A percentile compares a stretch with the other conserved stretches of the same genome.
phyloP scores from a whole-genome alignment of 306 rosid species.

The Dryas drummondii region DNA sequence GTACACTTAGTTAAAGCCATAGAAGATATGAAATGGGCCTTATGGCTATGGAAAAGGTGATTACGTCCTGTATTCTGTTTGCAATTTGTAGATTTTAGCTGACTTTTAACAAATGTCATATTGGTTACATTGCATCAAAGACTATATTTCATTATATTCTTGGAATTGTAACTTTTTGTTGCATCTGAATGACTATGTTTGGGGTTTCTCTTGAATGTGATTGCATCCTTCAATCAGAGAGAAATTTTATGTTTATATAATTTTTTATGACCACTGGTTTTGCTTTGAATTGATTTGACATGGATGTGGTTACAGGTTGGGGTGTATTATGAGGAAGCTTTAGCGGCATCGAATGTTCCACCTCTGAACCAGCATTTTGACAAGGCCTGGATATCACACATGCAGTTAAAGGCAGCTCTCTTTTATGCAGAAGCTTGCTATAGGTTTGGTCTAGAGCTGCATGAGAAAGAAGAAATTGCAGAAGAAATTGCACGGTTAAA shows the following conservation, averaged over 20 bases:
- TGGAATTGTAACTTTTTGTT: neutral
- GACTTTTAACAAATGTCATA: neutral
- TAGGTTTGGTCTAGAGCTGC: constrained; percentile 79
- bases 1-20: neutral
- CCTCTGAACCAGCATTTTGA: constrained; percentile 90
- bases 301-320: constrained; percentile 67
- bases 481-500: constrained; percentile 86
- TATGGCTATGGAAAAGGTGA: neutral
- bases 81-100: neutral
- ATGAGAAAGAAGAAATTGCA: constrained; percentile 90
- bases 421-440: constrained; percentile 89
- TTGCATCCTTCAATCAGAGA: neutral
- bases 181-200: neutral
- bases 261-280: constrained; percentile 2
- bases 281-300: constrained; percentile 21
- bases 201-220: neutral
- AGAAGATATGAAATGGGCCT: neutral
- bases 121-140: neutral
- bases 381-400: constrained; percentile 80
- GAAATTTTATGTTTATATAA: neutral
- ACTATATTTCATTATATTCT: neutral
- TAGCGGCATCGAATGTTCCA: constrained; percentile 65
- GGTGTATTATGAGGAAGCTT: constrained; percentile 88
- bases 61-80: neutral
- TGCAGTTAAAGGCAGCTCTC: constrained; percentile 80